These are phyloP conservation scores for Metschnikowia lochheadii DNA, from an alignment of 805 yeast species.

Conservation along the genomic window DNA sequence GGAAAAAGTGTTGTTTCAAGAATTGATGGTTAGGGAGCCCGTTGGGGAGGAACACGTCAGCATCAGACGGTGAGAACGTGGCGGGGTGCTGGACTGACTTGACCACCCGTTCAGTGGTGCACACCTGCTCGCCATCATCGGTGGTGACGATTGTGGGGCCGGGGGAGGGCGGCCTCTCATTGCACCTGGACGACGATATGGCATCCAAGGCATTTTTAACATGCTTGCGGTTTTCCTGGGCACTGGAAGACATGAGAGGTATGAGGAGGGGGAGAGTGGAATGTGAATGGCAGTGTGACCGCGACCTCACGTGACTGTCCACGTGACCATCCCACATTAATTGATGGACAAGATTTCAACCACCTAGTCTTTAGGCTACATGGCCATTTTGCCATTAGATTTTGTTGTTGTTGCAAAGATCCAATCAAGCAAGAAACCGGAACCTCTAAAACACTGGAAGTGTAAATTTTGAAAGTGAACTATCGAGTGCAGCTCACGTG, in stretches of 20 bases:
- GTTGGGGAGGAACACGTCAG: conserved; percentile 55
- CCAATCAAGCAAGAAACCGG: fast-evolving
- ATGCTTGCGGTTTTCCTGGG: conserved; percentile 29
- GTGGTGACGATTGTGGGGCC: conserved; percentile 42
- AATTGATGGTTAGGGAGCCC: conserved; percentile 73
- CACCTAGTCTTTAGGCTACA: no score
- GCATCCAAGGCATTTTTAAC: conserved; percentile 65
- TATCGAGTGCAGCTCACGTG: no score
- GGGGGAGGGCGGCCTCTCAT: conserved; percentile 5
- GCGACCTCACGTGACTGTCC: no score
- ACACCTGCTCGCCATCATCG: conserved; percentile 54
- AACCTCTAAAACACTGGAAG: no score
- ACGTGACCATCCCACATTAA: neutral
- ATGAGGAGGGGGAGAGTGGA: no score
- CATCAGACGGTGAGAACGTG: conserved; percentile 58
- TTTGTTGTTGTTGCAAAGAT: no score
- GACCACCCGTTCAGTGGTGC: conserved; percentile 57
- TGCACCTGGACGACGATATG: conserved; percentile 28
- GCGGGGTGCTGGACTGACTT: conserved; percentile 64
- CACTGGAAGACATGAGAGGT: conserved; percentile 9
- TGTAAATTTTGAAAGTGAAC: no score
- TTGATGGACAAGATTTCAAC: neutral
- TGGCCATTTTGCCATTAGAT: no score
- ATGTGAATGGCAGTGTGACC: no score
- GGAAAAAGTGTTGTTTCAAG: conserved; percentile 65